Evolutionary conservation across 768 basidiomycete genomes (phyloP).

Genomic region (Termitomyces heimii): DNA sequence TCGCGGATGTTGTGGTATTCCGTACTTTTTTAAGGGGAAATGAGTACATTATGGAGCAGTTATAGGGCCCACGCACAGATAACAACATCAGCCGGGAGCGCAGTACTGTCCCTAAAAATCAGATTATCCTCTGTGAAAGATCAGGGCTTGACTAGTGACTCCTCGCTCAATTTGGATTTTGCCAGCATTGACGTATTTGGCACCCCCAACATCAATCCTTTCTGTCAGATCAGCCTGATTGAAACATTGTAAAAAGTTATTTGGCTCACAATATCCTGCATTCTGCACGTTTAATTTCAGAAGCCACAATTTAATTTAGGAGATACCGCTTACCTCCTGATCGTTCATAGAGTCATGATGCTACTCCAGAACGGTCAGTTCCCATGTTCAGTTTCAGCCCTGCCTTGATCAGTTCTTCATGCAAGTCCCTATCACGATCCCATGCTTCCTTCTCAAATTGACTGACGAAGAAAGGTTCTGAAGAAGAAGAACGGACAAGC

Average conservation of each 20-base stretch:
- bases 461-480: conserved; percentile 13
- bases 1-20: conserved; percentile 25
- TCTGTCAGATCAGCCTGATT: not conserved
- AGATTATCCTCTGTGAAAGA: conserved; percentile 27
- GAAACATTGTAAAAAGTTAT: not conserved
- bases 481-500: conserved; percentile 19
- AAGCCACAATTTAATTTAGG: not conserved
- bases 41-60: not conserved
- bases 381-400: conserved; percentile 33
- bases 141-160: conserved; percentile 30
- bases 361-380: conserved; percentile 23
- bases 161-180: conserved; percentile 57
- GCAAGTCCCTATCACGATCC: conserved; percentile 26
- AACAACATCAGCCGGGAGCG: conserved; percentile 35
- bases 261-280: not conserved
- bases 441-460: conserved; percentile 14
- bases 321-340: conserved; percentile 22
- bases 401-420: conserved; percentile 26
- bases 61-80: conserved; percentile 33
- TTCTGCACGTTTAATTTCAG: not conserved
- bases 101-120: conserved; percentile 32
- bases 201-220: conserved; percentile 42
- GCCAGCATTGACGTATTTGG: conserved; percentile 44
- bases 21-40: conserved; percentile 8
- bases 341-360: conserved; percentile 21